A percentile compares a stretch with the other conserved stretches of the same genome.
phyloP scores from a whole-genome alignment of 306 rosid genomes.

The Casuarina equisetifolia region DNA sequence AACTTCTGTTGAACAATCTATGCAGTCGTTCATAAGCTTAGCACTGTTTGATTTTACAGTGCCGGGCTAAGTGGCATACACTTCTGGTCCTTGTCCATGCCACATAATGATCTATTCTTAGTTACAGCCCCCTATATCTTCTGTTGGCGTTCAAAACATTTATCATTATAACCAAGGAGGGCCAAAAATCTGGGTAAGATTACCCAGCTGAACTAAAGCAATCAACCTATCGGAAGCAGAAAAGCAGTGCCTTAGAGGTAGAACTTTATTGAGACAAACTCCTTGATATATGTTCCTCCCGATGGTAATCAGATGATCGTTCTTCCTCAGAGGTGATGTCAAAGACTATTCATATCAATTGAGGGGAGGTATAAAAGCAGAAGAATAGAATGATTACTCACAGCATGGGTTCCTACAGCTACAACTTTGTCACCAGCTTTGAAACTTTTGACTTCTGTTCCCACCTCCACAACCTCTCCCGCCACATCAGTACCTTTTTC shows the following conservation, averaged over 20 bases:
- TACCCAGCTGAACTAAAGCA: too few species aligned
- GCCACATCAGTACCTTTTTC: slow-evolving; percentile 65
- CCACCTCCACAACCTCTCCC: slow-evolving; percentile 67
- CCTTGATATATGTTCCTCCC: neutral
- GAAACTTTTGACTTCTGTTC: slow-evolving; percentile 54
- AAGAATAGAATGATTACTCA: slow-evolving; percentile 33
- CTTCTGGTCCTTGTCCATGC: too few species aligned
- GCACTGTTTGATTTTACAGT: too few species aligned
- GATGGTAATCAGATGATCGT: neutral
- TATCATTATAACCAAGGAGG: too few species aligned
- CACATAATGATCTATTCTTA: too few species aligned
- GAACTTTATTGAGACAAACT: neutral
- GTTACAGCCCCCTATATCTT: too few species aligned
- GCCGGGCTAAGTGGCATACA: too few species aligned
- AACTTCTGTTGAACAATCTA: too few species aligned
- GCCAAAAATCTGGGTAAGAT: too few species aligned
- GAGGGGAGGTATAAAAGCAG: neutral
- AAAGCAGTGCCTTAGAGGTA: neutral
- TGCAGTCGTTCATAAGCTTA: too few species aligned
- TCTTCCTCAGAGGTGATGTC: neutral
- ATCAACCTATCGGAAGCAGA: too few species aligned
- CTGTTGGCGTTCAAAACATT: too few species aligned
- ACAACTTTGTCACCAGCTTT: slow-evolving; percentile 72
- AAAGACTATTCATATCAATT: neutral
- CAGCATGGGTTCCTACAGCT: slow-evolving; percentile 28